Base-by-base conservation (phyloP, 83 land plant species). In the Diphasiastrum complanatum region DNA sequence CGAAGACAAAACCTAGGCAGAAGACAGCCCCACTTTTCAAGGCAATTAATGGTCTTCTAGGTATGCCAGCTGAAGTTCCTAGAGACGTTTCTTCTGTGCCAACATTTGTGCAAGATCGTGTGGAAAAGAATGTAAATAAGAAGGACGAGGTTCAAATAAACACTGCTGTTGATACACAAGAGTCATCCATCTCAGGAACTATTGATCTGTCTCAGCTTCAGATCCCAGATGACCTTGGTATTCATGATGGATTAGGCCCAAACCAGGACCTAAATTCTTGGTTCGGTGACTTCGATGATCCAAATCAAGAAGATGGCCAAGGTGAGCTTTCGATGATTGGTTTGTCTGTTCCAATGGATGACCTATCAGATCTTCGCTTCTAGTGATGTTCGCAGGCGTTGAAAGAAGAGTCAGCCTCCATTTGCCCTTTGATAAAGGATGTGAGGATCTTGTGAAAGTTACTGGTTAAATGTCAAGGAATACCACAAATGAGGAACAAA, bases 1-100 rank as follows among this genome's bases (percentile, higher is more conserved):
- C 80, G 6, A 82, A 80, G 64, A 48, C 82, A 46, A 88, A 88
- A 51, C 79, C 84, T 23, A 72, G 82, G 76, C 98, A 85, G 56
- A 89, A 86, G 75, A 83, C 85, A 27, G 86, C 74, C 24, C 96
- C 88, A 45, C 56, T 93, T 23, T 67, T 77, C 52, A 75, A 80
- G 69, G 78, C 79, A 2, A 78, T 81, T 45, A 79, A 81, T 69
- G 85, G 79, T 38, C 63, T 71, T 41, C 64, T 78, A 29, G 82
- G 66, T 5, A 83, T 69, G 63, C 61, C 74, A 5, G 40, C 76
- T 16, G 85, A 54, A 69, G 50, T 65, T 8, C 67, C 41, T 51
- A 41, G 61, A 52, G 25, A 14, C 4, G 38, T 47, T 27, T 4
- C 71, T 23, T 48, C 63, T 19, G 60, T 48, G 2, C 24, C 60